Percentiles rank a stretch among this genome's conserved stretches.
phyloP scores from a whole-genome alignment of 2,329 filamentous ascomycete species.

The Trichoderma oligosporum region DNA sequence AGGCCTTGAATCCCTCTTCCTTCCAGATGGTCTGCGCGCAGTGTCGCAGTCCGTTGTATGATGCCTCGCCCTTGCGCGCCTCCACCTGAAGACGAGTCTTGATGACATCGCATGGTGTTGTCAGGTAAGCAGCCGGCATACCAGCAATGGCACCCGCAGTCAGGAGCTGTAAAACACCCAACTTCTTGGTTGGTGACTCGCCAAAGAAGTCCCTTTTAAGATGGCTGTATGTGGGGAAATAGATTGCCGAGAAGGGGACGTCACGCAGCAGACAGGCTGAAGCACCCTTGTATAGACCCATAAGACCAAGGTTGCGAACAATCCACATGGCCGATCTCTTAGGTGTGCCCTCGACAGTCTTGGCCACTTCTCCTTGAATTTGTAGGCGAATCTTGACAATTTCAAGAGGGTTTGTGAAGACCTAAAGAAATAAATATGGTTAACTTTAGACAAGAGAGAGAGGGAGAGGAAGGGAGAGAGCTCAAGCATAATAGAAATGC shows the following conservation, averaged over 20 bases:
- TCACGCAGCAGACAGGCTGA: conserved; percentile 92
- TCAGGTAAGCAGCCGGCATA: conserved; percentile 90
- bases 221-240: conserved; percentile 96
- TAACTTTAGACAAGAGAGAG: background rate
- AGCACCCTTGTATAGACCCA: conserved; percentile 95
- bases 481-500: background rate
- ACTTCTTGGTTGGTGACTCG: conserved; percentile 79
- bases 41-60: conserved; percentile 83
- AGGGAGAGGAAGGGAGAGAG: background rate
- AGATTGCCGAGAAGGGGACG: conserved; percentile 96
- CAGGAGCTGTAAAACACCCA: conserved; percentile 85
- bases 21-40: conserved; percentile 77
- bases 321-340: conserved; percentile 98
- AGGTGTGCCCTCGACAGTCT: conserved; percentile 74
- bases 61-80: conserved; percentile 87
- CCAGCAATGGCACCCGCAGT: conserved; percentile 91
- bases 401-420: conserved; percentile 96
- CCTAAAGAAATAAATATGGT: conserved; percentile 44
- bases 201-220: conserved; percentile 92
- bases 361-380: conserved; percentile 92
- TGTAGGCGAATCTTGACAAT: conserved; percentile 99
- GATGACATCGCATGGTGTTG: conserved; percentile 97
- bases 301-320: conserved; percentile 85
- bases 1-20: conserved; percentile 91
- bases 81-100: conserved; percentile 98